Percentiles rank a stretch among this genome's conserved stretches.
These are phyloP conservation scores for Jatropha curcas DNA, from an alignment of 345 rosid species.

Conservation along the genomic window DNA sequence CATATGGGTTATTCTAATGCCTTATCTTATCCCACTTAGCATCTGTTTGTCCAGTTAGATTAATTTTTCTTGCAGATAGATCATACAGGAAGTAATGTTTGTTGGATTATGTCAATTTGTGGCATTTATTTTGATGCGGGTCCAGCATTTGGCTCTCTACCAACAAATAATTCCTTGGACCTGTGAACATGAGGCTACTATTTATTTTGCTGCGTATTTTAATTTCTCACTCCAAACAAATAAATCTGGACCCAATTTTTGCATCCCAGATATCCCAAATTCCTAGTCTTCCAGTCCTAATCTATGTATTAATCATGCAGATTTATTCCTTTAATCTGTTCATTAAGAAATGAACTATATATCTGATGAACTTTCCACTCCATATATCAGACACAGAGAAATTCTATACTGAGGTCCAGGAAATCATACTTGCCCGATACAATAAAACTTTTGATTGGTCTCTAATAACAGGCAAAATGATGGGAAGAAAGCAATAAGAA, in stretches of 20 bases:
- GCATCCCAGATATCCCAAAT: background rate
- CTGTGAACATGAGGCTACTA: background rate
- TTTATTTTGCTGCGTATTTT: background rate
- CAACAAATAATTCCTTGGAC: background rate
- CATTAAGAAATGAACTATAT: background rate
- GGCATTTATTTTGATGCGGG: too few relatives aligned
- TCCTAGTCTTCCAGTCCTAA: background rate
- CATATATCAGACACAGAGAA: slow-evolving; percentile 75
- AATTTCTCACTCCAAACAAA: background rate
- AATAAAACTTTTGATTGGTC: slow-evolving; percentile 89
- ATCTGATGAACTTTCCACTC: slow-evolving; percentile 4
- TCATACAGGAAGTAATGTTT: too few relatives aligned
- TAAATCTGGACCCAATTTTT: background rate
- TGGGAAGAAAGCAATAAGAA: slow-evolving; percentile 94
- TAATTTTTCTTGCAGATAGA: too few relatives aligned
- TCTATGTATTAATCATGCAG: background rate
- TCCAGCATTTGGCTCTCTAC: background rate
- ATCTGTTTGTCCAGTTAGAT: too few relatives aligned
- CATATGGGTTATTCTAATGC: too few relatives aligned
- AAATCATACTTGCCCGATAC: slow-evolving; percentile 74
- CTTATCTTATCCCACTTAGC: too few relatives aligned
- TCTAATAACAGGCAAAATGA: slow-evolving; percentile 93
- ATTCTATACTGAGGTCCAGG: slow-evolving; percentile 90
- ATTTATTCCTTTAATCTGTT: background rate
- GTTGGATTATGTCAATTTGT: too few relatives aligned